Evolutionary conservation across 768 basidiomycete species (phyloP), one percentile per base, ranked within the genome.

Genomic region (Coprinopsis sp.): DNA sequence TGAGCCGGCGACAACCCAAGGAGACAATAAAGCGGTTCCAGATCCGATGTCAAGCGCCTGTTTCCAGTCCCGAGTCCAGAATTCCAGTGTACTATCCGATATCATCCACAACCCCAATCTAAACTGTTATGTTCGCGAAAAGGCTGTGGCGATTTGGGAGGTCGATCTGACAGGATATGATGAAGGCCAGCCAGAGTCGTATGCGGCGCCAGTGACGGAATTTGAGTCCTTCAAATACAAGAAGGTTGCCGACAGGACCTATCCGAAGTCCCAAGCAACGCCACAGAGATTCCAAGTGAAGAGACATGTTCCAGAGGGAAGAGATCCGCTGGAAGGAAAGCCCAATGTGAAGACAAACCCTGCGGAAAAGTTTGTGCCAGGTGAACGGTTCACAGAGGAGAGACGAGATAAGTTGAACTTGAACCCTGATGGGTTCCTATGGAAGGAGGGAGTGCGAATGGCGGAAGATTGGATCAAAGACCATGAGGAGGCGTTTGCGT

Each of bases 401-500:
- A 6, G 51, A 2, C 57, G 47, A 25, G 51, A 53, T 0, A 44
- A 44, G 0, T 36, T 61, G 2, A 53, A 60, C 1, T 30, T 55
- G 0, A 51, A 51, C 4, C 42, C 54, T 3, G 24, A 36, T 0
- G 51, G 43, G 2, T 73, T 72, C 43, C 58, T 75, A 0, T 61
- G 45, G 55, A 53, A 56, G 0, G 63, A 65, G 18, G 69, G 72
- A 36, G 47, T 50, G 3, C 56, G 55, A 6, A 47, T 73, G 3
- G 21, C 65, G 1, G 59, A 69, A 24, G 55, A 68, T n/a, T 37
- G 70, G 2, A 54, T 74, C 46, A 51, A 42, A 16, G 18, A 46
- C 13, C 62, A 70, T 3, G 53, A 72, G 22, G 7, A 51, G 0
- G 68, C 49, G 0, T 67, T 77, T 27, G 69, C 72, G 0, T 77